phyloP scores from a whole-genome alignment of 495 filamentous ascomycete genomes.

The Aspergillus biplanus region DNA sequence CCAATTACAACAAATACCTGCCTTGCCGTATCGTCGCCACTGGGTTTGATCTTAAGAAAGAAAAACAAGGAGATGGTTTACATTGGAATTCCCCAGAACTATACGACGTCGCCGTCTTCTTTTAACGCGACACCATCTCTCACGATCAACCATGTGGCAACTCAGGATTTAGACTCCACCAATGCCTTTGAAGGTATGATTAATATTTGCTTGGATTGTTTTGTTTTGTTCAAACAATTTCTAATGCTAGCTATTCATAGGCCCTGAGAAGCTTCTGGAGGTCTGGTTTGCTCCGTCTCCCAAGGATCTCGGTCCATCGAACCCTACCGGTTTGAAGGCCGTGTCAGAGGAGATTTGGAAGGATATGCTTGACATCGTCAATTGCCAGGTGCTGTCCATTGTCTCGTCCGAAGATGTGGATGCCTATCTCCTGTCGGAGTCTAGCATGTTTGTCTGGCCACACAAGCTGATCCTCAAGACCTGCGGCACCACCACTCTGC shows the following conservation, averaged over 20 bases:
- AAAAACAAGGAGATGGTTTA: constrained; percentile 75
- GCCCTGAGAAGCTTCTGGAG: constrained; percentile 97
- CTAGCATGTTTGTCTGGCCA: constrained; percentile 98
- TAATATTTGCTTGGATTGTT: background rate
- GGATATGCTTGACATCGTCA: constrained; percentile 95
- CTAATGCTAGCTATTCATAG: constrained; percentile 41
- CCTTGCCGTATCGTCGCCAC: background rate
- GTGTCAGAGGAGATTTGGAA: constrained; percentile 88
- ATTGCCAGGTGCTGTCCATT: constrained; percentile 96
- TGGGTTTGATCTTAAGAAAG: background rate
- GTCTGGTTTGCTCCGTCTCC: constrained; percentile 95
- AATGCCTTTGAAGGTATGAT: constrained; percentile 91
- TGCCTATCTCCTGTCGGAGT: constrained; percentile 96
- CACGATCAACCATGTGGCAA: constrained; percentile 96
- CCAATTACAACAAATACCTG: background rate
- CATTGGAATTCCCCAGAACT: constrained; percentile 75
- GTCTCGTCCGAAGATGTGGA: constrained; percentile 95
- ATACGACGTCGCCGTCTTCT: constrained; percentile 78
- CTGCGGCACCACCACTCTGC: constrained; percentile 94
- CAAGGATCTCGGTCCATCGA: constrained; percentile 68
- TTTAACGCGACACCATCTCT: constrained; percentile 78
- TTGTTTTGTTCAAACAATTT: background rate
- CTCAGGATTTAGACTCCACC: constrained; percentile 90
- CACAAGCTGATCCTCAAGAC: constrained; percentile 99
- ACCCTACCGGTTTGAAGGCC: constrained; percentile 80